Evolutionary conservation across 1,139 yeast genomes (phyloP), one percentile per base, ranked within the genome.

Genomic region (Lodderomyces elongisporus): DNA sequence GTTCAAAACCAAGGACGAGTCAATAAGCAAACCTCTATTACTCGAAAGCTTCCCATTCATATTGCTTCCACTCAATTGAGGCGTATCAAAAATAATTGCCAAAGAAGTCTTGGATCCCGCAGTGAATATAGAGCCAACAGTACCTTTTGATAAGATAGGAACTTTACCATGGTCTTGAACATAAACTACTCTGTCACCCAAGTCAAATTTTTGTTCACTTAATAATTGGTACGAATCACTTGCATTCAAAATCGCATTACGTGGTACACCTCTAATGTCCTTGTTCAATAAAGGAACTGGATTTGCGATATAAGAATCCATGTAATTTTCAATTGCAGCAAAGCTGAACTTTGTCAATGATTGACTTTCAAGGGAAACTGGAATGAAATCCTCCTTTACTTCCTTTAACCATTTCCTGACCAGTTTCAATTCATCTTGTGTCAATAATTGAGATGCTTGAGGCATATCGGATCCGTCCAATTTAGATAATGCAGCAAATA

Each of bases 151-250:
- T 51, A 83, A 85, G 38, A 80, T 62, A 23, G 96, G 95, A 12
- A 89, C 95, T 51, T 87, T 88, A 38, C 97, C 97, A 25, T 85
- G 79, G 48, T 81, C 87, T 49, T 84, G 82, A 16, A 88, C 85
- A 47, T 85, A 88, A 22, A 85, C 75, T 25, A 93, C 85, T 40
- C 98, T 75, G 51, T 91, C 97, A 47, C 98, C 98, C 25, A 93
- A 67, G 25, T 74, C 74, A 52, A 91, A 93, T 33, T 69, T 63
- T 61, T 93, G 99, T 32, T 74, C 70, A 41, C 83, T 74, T 46
- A 93, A 69, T 44, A 80, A 68, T 48, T 83, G 80, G 51, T 76
- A 76, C 0, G 96, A 85, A 31, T 73, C 77, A 31, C 74, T 63
- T 5, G 96, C 94, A 44, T 83, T 78, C 42, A 93, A 66, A 20